These are phyloP conservation scores for Botrytis aclada DNA, from an alignment of 2,329 filamentous ascomycete genomes.

Conservation along the genomic window DNA sequence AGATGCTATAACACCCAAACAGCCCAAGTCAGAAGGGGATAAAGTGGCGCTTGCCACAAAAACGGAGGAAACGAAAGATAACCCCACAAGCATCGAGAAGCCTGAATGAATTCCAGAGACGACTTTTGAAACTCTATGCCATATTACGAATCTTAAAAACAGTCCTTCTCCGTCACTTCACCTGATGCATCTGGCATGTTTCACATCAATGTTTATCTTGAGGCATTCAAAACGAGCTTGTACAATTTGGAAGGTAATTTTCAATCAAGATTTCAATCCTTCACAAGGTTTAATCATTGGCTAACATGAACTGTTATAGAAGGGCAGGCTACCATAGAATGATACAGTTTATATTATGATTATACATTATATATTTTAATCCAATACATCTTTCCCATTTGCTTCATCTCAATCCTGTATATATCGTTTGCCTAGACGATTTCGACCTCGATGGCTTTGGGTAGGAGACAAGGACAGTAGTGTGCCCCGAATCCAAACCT, in stretches of 20 bases:
- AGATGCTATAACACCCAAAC: conserved; percentile 23
- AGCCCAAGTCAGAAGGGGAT: not conserved
- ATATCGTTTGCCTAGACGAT: not conserved
- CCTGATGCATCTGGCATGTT: not conserved
- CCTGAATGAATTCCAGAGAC: not conserved
- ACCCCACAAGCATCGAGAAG: not conserved
- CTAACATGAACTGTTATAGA: not conserved
- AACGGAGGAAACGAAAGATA: not conserved
- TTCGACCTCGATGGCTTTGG: not conserved
- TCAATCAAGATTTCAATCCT: not conserved
- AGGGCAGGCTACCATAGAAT: not conserved
- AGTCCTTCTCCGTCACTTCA: not conserved
- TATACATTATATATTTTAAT: not conserved
- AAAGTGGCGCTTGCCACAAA: not conserved
- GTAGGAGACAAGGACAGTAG: not conserved
- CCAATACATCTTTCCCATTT: not conserved
- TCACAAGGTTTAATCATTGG: not conserved
- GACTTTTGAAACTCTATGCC: not conserved
- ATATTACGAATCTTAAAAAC: not conserved
- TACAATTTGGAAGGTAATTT: not conserved
- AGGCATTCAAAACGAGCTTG: not conserved
- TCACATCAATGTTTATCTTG: not conserved
- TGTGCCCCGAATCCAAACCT: not conserved
- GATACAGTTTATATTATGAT: not conserved
- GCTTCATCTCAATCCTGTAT: not conserved